Conservation (phyloP, 1,139 yeast genomes). For the Wickerhamomyces sp. region DNA sequence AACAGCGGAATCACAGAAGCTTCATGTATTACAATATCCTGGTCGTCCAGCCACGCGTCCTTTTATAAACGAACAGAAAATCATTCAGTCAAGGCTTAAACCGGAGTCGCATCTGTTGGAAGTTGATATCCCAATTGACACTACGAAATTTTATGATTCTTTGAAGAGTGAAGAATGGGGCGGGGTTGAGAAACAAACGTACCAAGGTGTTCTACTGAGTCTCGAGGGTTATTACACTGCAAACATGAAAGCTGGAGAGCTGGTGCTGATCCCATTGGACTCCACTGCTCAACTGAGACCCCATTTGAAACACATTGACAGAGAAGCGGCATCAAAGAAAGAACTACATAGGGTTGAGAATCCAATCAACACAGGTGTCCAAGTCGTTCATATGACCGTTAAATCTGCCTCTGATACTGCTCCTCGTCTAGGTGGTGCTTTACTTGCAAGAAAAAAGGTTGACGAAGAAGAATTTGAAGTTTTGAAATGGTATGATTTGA, state of each 20-base stretch:
- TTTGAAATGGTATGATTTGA: conserved; percentile 43
- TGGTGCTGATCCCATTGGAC: conserved; percentile 63
- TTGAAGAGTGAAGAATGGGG: conserved; percentile 62
- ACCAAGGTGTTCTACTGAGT: conserved; percentile 61
- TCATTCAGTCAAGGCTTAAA: conserved; percentile 45
- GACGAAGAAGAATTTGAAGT: conserved; percentile 64
- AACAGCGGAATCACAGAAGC: conserved; percentile 19
- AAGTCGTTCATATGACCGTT: conserved; percentile 72
- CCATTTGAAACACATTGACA: conserved; percentile 71
- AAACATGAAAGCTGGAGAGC: conserved; percentile 39
- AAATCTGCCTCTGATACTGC: conserved; percentile 56
- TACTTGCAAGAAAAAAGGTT: conserved; percentile 64
- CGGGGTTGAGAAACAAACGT: conserved; percentile 50
- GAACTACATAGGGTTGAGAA: conserved; percentile 34
- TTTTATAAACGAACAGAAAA: conserved; percentile 34
- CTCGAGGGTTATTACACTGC: conserved; percentile 59
- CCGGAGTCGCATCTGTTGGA: conserved; percentile 62
- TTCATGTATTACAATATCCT: conserved; percentile 64
- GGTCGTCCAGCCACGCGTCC: conserved; percentile 54
- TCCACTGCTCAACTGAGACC: conserved; percentile 79
- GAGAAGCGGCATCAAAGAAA: conserved; percentile 28
- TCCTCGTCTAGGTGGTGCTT: conserved; percentile 73
- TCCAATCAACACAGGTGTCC: conserved; percentile 43
- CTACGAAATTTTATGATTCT: conserved; percentile 58
- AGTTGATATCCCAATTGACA: conserved; percentile 62